phyloP scores from a whole-genome alignment of 208 protist species.

The Leishmania tarentolae region DNA sequence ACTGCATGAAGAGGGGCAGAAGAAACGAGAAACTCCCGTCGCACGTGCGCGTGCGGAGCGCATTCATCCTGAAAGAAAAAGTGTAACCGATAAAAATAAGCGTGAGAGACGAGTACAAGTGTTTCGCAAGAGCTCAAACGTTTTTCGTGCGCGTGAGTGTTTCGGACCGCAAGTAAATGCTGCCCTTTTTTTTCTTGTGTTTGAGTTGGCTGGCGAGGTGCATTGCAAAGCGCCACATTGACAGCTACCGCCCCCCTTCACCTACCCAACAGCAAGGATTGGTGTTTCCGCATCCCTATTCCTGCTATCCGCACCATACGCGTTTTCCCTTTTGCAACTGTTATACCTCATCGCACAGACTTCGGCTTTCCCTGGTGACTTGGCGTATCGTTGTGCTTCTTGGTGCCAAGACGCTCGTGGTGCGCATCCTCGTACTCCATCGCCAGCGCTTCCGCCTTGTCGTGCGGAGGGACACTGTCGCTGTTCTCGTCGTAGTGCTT shows the following conservation, averaged over 20 bases:
- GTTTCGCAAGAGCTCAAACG: not conserved
- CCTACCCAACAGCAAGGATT: not conserved
- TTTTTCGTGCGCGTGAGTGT: not conserved
- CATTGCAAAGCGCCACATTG: not conserved
- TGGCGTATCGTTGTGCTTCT: constrained; percentile 67
- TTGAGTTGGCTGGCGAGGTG: not conserved
- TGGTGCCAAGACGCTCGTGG: constrained; percentile 79
- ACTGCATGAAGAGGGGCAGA: not conserved
- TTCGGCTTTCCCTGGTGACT: constrained; percentile 84
- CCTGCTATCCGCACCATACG: not conserved
- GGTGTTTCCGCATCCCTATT: not conserved
- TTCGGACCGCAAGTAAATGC: not conserved
- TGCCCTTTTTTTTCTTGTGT: not conserved
- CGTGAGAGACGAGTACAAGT: not conserved
- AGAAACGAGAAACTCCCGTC: not conserved
- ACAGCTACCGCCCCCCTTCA: not conserved
- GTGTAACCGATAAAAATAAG: not conserved
- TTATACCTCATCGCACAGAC: constrained; percentile 63
- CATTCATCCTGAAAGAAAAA: not conserved
- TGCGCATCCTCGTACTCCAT: constrained; percentile 74
- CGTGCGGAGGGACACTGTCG: constrained; percentile 71
- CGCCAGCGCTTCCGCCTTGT: constrained; percentile 78
- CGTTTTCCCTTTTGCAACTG: constrained; percentile 2
- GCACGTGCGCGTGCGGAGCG: not conserved
- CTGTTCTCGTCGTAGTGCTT: constrained; percentile 46